Base-by-base conservation (phyloP, 2,329 filamentous ascomycete genomes). In the Malbranchea cinnamomea region DNA sequence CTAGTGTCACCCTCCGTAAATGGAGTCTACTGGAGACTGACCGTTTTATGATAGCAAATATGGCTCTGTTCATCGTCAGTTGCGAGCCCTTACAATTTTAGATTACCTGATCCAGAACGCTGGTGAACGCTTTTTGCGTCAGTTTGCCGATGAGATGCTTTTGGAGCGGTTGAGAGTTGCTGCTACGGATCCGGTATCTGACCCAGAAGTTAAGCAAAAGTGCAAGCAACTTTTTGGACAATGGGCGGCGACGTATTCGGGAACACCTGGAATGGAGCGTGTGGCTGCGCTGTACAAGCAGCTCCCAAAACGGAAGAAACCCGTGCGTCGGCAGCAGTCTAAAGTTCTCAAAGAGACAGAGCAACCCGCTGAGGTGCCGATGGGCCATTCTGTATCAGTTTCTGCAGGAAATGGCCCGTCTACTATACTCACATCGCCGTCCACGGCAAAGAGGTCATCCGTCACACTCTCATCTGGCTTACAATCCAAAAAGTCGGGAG, bases 71-170 rank as follows among this genome's bases (percentile, higher is more conserved):
- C 87, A 95, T 54, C 78, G 84, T 28, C 89, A 98, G 55, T 67
- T 95, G 19, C 74, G 89, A 36, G 80, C 89, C 20, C 68, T 98
- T 13, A 78, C 79, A 7, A 76, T 98, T 28, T 69, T 98, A 2
- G 89, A 98, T 51, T 85, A 81, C 23, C 66, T 98, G 22, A 89
- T 98, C 37, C 82, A 94, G 49, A 98, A 98, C 59, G 85, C 84
- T 2, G 87, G 87, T 2, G 67, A 78, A 8, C 72, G 78, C 8
- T 94, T 95, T 49, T 80, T 94, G 54, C 74, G 81, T 28, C 70
- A 71, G 10, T 93, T 95, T 52, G 80, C 76, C 6, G 87, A 98
- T 46, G 85, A 94, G 50, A 80, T 85, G 17, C 63, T 98, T 22
- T 70, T 98, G 37, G 89, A 98, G 56, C 78, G 89, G 14, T 65